phyloP scores from a whole-genome alignment of 495 filamentous ascomycete species.

The Penicillium canescens region DNA sequence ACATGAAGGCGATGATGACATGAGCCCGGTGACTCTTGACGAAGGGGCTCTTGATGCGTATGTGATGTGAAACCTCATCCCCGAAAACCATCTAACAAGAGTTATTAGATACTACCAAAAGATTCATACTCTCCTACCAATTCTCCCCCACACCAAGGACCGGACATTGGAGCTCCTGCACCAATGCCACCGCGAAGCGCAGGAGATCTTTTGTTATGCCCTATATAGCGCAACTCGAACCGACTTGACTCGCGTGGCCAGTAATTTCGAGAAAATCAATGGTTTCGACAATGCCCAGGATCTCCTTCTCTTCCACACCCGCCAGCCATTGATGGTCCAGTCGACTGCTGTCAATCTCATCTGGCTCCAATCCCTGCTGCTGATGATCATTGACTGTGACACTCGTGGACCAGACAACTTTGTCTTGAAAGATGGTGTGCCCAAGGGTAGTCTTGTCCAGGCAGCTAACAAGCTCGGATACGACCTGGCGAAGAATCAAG shows the following conservation, averaged over 20 bases:
- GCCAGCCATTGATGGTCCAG: slow-evolving; percentile 42
- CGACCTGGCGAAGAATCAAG: slow-evolving; percentile 41
- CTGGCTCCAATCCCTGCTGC: slow-evolving; percentile 43
- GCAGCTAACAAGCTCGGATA: slow-evolving; percentile 42
- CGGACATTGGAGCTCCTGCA: slow-evolving; percentile 61
- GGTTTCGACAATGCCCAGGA: slow-evolving; percentile 46
- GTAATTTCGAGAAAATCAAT: slow-evolving; percentile 40
- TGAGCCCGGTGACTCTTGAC: slow-evolving; percentile 43
- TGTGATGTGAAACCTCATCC: slow-evolving; percentile 12
- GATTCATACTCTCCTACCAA: slow-evolving; percentile 73
- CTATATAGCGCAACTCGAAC: slow-evolving; percentile 53
- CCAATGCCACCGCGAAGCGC: slow-evolving; percentile 58
- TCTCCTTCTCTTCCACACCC: slow-evolving; percentile 55
- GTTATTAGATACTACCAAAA: slow-evolving; percentile 62
- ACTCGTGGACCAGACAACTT: slow-evolving; percentile 47
- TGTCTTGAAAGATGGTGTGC: slow-evolving; percentile 41
- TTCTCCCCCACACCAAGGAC: slow-evolving; percentile 67
- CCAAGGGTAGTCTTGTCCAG: slow-evolving; percentile 44
- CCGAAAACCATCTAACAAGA: slow-evolving; percentile 16
- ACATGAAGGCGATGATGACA: slow-evolving; percentile 40
- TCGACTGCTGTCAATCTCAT: slow-evolving; percentile 39
- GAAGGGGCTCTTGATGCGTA: slow-evolving; percentile 46
- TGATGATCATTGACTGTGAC: slow-evolving; percentile 49
- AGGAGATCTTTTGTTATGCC: slow-evolving; percentile 72
- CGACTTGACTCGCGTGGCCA: slow-evolving; percentile 35